Conservation (phyloP, 2,329 filamentous ascomycete species). For the Dactylellina sp. region DNA sequence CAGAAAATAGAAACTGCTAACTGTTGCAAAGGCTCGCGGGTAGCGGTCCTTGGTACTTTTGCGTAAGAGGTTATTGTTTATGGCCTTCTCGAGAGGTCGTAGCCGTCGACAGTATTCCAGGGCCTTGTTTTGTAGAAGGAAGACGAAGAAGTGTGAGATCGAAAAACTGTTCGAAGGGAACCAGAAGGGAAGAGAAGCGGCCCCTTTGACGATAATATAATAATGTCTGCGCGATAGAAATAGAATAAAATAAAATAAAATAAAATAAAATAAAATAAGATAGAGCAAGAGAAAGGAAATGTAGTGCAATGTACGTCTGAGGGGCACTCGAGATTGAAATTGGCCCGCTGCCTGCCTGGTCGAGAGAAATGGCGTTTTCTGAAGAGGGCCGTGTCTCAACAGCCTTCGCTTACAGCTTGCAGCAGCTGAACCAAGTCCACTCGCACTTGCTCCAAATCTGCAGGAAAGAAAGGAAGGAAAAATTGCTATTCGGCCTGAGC, state of each 20-base stretch:
- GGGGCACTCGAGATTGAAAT: conserved; percentile 25
- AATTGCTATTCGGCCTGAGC: conserved; percentile 21
- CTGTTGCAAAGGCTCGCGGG: neutral
- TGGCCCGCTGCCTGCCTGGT: conserved; percentile 21
- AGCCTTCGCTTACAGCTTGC: conserved; percentile 24
- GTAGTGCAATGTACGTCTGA: conserved; percentile 1
- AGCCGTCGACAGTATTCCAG: too few relatives aligned
- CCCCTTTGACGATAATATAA: too few relatives aligned
- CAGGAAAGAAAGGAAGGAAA: conserved; percentile 8
- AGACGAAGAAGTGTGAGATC: too few relatives aligned
- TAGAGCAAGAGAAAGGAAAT: neutral
- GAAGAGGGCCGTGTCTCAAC: conserved; percentile 21
- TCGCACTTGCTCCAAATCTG: conserved; percentile 7
- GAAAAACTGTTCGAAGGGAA: too few relatives aligned
- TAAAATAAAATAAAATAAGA: conserved; percentile 5
- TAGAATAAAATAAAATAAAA: neutral
- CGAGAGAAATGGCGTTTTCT: conserved; percentile 25
- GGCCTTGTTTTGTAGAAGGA: too few relatives aligned
- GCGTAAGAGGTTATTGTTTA: too few relatives aligned
- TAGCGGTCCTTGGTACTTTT: neutral
- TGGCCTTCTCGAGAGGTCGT: too few relatives aligned
- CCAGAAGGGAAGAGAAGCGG: too few relatives aligned
- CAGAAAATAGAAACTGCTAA: conserved; percentile 47
- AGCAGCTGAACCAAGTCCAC: conserved; percentile 22
- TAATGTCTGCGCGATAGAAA: too few relatives aligned